Evolutionary conservation across 768 basidiomycete species (phyloP), one percentile per base, ranked within the genome.

Genomic region (Mrakia frigida): DNA sequence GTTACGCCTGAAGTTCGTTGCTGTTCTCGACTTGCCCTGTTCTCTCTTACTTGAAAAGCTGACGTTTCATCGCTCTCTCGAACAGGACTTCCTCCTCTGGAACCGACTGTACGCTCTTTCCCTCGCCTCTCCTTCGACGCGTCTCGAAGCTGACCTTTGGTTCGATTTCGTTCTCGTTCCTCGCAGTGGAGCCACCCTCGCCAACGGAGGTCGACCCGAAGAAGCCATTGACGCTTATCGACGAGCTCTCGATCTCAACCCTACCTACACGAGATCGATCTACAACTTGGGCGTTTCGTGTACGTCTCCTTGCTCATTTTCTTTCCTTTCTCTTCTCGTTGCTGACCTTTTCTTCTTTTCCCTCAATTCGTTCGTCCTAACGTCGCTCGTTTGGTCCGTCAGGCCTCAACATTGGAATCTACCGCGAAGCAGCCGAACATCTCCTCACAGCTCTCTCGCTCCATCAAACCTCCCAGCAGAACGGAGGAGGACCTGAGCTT

Each of bases 261-360:
- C 97, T 37, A 95, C 94, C 0, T 99, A 97, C 82, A 98, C 97
- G 0, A 90, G 97, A 16, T 97, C 95, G 14, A 92, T 98, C 33
- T 98, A 96, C 82, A 99, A 99, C 81, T 92, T 99, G 50, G 97
- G 95, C 61, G 97, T 99, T 37, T 94, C 95, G 31, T 99, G 94
- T 94, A 81, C 80, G 92, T 88, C 5, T 56, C 67, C 6, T 4
- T 21, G 6, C 2, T 11, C 28, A 16, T 37, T 46, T 21, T 60
- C 28, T 39, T 25, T n/a, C 31, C 13, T 25, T 56, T 50, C 25
- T 21, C 25, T 23, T n/a, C 18, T 37, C 68, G 9, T 72, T 76
- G 35, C 41, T 70, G 23, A n/a, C 69, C 52, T 35, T 52, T 23
- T 39, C 37, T 68, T 75, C 14, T 63, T 61, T 71, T 46, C 56